Evolutionary conservation across 2,329 filamentous ascomycete species (phyloP).

Genomic region (Ophiosphaerella narmari): DNA sequence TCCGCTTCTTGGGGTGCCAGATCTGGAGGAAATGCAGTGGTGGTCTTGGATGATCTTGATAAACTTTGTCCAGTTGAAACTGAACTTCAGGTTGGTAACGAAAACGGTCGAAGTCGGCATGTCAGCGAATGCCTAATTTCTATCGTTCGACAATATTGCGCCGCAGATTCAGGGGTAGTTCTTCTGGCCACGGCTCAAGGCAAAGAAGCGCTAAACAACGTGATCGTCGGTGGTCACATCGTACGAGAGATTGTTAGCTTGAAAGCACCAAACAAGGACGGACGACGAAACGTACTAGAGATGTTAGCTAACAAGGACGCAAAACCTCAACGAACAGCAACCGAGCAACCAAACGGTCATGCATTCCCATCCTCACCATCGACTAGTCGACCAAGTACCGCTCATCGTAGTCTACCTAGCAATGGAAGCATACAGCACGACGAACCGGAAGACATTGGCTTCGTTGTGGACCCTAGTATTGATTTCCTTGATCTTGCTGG

Average conservation of each 20-base stretch:
- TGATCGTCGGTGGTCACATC: slow-evolving; percentile 88
- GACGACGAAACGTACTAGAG: slow-evolving; percentile 80
- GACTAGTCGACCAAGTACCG: slow-evolving; percentile 52
- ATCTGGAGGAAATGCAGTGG: slow-evolving; percentile 78
- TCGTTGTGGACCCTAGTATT: slow-evolving; percentile 74
- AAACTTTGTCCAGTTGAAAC: slow-evolving; percentile 92
- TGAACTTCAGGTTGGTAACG: slow-evolving; percentile 88
- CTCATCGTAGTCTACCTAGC: slow-evolving; percentile 51
- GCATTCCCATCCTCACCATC: slow-evolving; percentile 50
- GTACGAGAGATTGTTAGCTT: slow-evolving; percentile 88
- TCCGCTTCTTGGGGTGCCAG: slow-evolving; percentile 88
- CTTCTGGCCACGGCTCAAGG: slow-evolving; percentile 88
- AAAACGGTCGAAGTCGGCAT: slow-evolving; percentile 90
- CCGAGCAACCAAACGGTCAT: slow-evolving; percentile 31
- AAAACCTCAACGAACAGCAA: slow-evolving; percentile 29
- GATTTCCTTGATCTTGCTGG: slow-evolving; percentile 93
- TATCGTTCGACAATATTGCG: slow-evolving; percentile 83
- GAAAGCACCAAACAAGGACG: slow-evolving; percentile 91
- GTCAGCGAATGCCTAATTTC: slow-evolving; percentile 87
- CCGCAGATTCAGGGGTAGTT: slow-evolving; percentile 77
- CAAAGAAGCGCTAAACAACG: slow-evolving; percentile 89
- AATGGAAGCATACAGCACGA: slow-evolving; percentile 33
- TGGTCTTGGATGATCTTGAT: slow-evolving; percentile 92
- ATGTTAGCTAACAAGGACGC: slow-evolving; percentile 64
- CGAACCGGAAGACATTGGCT: slow-evolving; percentile 57